A percentile compares a stretch with the other conserved stretches of the same genome.
phyloP scores from a whole-genome alignment of 108 stramenopile genomes.

The Pelagomonas calceolata region DNA sequence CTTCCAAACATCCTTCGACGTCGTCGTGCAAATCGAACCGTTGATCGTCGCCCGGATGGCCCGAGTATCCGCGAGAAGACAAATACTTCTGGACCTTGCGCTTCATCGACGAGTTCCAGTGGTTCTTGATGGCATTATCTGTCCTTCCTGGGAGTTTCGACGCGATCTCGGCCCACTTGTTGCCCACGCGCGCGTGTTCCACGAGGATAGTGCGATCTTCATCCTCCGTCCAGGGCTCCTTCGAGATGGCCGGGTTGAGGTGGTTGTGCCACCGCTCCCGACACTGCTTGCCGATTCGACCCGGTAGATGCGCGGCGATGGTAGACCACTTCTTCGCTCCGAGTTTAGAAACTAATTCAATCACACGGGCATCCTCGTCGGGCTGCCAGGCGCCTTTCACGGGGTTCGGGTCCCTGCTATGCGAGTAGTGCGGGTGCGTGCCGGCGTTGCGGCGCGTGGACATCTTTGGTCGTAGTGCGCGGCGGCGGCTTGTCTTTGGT shows the following conservation, averaged over 20 bases:
- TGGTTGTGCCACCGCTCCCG: conserved; percentile 98
- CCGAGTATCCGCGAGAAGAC: not conserved
- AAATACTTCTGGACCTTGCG: conserved; percentile 56
- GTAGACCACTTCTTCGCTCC: conserved; percentile 69
- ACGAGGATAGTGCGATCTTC: conserved; percentile 76
- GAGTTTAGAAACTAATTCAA: conserved; percentile 47
- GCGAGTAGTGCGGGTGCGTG: not conserved
- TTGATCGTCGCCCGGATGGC: conserved; percentile 38
- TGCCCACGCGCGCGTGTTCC: conserved; percentile 62
- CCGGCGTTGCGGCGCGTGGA: conserved; percentile 2
- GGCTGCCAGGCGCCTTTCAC: conserved; percentile 67
- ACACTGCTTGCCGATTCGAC: conserved; percentile 95
- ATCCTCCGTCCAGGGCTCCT: conserved; percentile 68
- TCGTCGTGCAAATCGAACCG: conserved; percentile 73
- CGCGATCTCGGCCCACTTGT: conserved; percentile 87
- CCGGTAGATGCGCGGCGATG: conserved; percentile 56
- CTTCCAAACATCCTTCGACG: conserved; percentile 59
- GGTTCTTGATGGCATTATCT: conserved; percentile 95
- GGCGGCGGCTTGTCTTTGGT: too few species aligned
- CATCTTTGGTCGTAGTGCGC: too few species aligned
- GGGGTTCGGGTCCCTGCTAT: conserved; percentile 30
- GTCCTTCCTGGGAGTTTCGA: conserved; percentile 63
- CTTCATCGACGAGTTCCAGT: conserved; percentile 89
- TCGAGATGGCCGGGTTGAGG: conserved; percentile 54
- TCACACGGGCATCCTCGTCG: conserved; percentile 71